phyloP scores from a whole-genome alignment of 129 eudicot genomes.

The Lactuca saligna region DNA sequence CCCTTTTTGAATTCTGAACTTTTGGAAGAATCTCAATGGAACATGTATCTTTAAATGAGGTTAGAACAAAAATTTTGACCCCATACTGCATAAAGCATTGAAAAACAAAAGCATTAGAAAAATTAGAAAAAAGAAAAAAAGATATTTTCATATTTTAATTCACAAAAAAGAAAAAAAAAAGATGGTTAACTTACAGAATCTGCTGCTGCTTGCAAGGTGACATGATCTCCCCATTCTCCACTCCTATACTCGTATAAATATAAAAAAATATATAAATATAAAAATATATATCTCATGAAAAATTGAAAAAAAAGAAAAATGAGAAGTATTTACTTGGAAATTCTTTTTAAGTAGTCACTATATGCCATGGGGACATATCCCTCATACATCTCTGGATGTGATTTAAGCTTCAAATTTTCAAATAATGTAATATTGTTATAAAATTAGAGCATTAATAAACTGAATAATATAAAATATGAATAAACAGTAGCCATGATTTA shows the following conservation, averaged over 20 bases:
- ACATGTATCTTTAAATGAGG: slow-evolving; percentile 76
- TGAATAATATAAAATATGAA: slow-evolving; percentile 5
- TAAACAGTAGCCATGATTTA: background rate
- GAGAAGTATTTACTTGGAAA: slow-evolving; percentile 52
- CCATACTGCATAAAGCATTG: slow-evolving; percentile 68
- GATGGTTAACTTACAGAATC: slow-evolving; percentile 55
- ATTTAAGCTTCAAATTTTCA: slow-evolving; percentile 64
- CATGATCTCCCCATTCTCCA: slow-evolving; percentile 95
- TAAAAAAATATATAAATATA: background rate
- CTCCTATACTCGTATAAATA: slow-evolving; percentile 39
- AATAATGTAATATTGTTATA: slow-evolving; percentile 20
- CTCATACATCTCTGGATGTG: slow-evolving; percentile 72
- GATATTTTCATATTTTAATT: background rate
- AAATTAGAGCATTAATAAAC: slow-evolving; percentile 22
- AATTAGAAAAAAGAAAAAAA: background rate
- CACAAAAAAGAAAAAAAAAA: background rate
- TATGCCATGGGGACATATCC: slow-evolving; percentile 88
- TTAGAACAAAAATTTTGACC: slow-evolving; percentile 60
- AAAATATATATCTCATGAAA: slow-evolving; percentile 8
- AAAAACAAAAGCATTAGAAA: background rate
- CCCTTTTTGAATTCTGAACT: slow-evolving; percentile 68
- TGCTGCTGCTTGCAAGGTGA: slow-evolving; percentile 87
- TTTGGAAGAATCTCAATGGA: slow-evolving; percentile 79
- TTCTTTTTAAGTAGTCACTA: slow-evolving; percentile 66
- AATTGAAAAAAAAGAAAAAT: background rate